phyloP scores from a whole-genome alignment of 2,329 filamentous ascomycete genomes.

The Hypoxylon sp. region DNA sequence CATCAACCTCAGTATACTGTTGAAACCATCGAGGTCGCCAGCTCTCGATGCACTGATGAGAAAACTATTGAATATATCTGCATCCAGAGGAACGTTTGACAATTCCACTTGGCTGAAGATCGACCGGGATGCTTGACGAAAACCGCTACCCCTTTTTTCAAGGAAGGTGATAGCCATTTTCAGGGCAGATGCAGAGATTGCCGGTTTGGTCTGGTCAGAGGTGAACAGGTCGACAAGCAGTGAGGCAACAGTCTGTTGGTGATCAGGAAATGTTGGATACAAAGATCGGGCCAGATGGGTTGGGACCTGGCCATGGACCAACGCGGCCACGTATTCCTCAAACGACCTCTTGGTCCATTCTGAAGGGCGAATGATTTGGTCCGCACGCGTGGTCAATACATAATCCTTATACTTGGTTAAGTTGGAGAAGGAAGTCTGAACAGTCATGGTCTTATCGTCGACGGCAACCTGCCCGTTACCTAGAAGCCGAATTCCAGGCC shows the following conservation, averaged over 20 bases:
- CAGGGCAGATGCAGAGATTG: slow-evolving; percentile 48
- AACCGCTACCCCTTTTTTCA: slow-evolving; percentile 40
- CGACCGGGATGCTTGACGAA: slow-evolving; percentile 45
- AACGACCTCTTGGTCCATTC: slow-evolving; percentile 51
- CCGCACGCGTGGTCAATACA: slow-evolving; percentile 44
- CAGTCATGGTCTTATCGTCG: slow-evolving; percentile 46
- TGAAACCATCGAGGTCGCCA: slow-evolving; percentile 50
- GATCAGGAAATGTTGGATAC: slow-evolving; percentile 46
- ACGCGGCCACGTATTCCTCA: slow-evolving; percentile 50
- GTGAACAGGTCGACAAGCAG: slow-evolving; percentile 49
- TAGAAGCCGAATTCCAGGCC: slow-evolving; percentile 37
- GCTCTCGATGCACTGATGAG: slow-evolving; percentile 47
- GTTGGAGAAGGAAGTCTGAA: slow-evolving; percentile 23
- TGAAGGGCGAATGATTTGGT: slow-evolving; percentile 47
- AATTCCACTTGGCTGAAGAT: slow-evolving; percentile 47
- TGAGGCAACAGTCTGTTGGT: slow-evolving; percentile 50
- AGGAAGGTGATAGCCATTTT: slow-evolving; percentile 52
- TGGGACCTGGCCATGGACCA: slow-evolving; percentile 50
- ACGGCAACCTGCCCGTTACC: slow-evolving; percentile 27
- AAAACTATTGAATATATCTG: slow-evolving; percentile 49
- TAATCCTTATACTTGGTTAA: slow-evolving; percentile 39
- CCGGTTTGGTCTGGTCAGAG: slow-evolving; percentile 43
- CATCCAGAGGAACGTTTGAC: slow-evolving; percentile 48
- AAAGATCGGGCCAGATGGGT: slow-evolving; percentile 44
- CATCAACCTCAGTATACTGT: slow-evolving; percentile 50